These are phyloP conservation scores for Escallonia rubra DNA, from an alignment of 129 eudicot genomes.

Conservation along the genomic window DNA sequence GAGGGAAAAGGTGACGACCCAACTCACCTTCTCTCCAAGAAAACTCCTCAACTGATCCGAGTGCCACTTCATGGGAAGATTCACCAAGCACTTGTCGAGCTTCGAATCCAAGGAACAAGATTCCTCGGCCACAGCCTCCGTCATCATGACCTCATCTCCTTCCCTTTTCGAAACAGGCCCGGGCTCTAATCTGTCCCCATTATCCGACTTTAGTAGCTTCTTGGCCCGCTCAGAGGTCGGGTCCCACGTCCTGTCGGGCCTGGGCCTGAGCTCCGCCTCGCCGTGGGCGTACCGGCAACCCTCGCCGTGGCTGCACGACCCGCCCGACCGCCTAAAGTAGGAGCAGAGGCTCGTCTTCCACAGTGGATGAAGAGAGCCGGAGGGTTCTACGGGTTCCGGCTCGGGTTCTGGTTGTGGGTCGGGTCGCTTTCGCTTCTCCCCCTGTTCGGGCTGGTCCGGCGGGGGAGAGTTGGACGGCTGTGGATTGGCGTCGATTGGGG, in stretches of 20 bases:
- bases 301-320: slow-evolving; percentile 78
- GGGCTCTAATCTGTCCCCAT: slow-evolving; percentile 15
- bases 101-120: slow-evolving; percentile 26
- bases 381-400: slow-evolving; percentile 2
- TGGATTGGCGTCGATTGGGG: not conserved
- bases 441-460: slow-evolving; percentile 12
- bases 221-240: slow-evolving; percentile 86
- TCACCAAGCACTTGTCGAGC: slow-evolving; percentile 55
- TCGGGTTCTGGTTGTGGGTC: slow-evolving; percentile 30
- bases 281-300: slow-evolving; percentile 79
- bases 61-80: slow-evolving; percentile 79
- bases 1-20: not conserved
- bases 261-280: slow-evolving; percentile 69
- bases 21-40: slow-evolving; percentile 48
- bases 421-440: slow-evolving; percentile 62
- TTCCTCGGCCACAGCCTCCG: slow-evolving; percentile 37
- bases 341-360: slow-evolving; percentile 89
- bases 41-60: slow-evolving; percentile 52
- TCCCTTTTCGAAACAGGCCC: slow-evolving; percentile 17
- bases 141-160: slow-evolving; percentile 38
- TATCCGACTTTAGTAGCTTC: slow-evolving; percentile 49
- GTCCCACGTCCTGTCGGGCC: slow-evolving; percentile 83
- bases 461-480: slow-evolving; percentile 10
- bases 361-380: slow-evolving; percentile 36
- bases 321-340: slow-evolving; percentile 61